Base-by-base conservation (phyloP, 106 monocot species). In the Phalaenopsis equestris region DNA sequence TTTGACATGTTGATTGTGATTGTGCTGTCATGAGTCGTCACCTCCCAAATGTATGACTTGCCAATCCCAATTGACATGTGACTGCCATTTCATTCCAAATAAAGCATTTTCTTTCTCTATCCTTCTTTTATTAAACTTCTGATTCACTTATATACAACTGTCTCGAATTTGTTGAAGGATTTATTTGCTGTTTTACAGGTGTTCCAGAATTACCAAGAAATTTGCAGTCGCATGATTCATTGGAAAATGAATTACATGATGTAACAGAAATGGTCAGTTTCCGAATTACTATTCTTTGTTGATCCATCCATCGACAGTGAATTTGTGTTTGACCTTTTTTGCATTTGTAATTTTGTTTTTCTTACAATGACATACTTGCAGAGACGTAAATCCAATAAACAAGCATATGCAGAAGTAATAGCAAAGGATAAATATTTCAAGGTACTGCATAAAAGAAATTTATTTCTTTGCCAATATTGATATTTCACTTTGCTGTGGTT, bases 361-460 rank as follows among this genome's bases (percentile, higher is more conserved):
- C 3, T 4, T 4, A 4, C 5, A 4, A 10, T 45, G 24, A 1
- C 45, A 19, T 75, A 12, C 42, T 76, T 78, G 65, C 90, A 98
- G 94, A 80, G 38, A n/a, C 86, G 82, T 19, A 98, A 98, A 82
- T 84, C 87, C 55, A 94, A 98, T 83, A 98, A 98, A 81, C 91
- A 98, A 87, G 91, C 91, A 41, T 92, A 89, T 88, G 52, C 81
- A 76, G 98, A 98, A 84, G 87, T 98, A 23, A 94, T 98, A 52
- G 82, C 81, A 67, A 98, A 94, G 85, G 91, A 94, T 83, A 98
- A 98, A 81, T 84, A 81, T 85, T 92, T 87, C 89, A 98, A 98
- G 97, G 94, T 94, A 73, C 30, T 52, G 17, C 15, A 72, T n/a
- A 76, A 76, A 48, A 3, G 24, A 45, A 30, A 76, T 47, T 47